Base-by-base conservation (phyloP, 2,329 filamentous ascomycete genomes). In the Dothideomycetes sp. region DNA sequence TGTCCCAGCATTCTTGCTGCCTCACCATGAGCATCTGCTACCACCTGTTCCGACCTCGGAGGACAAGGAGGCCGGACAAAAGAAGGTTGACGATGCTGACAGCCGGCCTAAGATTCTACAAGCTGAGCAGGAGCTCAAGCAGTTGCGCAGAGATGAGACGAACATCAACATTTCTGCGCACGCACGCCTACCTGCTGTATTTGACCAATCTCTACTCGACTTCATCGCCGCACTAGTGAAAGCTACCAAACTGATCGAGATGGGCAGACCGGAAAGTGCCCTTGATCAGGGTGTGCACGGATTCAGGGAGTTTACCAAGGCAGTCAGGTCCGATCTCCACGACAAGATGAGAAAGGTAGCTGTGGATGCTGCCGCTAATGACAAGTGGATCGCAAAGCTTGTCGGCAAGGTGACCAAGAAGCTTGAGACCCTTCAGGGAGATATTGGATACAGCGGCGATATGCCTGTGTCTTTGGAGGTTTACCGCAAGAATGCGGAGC, bases 191-290 rank as follows among this genome's bases (percentile, higher is more conserved):
- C 71, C 71, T 0, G 67, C 67, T 1, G 54, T 59, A 3, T 70
- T 74, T 45, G 63, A 71, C 43, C 70, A 73, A 45, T 63, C 65
- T 15, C 57, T 74, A 4, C 64, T 75, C 37, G 67, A 71, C 48
- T 74, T 73, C 52, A 57, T 68, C n/a, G 70, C 70, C 1, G 69
- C 70, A 1, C 56, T 73, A 1, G 64, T 73, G n/a, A 75, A 74
- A 49, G 70, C 71, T 0, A 73, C 65, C n/a, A 74, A 74, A 46
- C 62, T 74, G 25, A 69, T 73, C 32, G 71, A 74, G 48, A 56
- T 68, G 18, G 69, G 73, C 48, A 70, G 66, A 44, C 63, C 64
- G 11, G 47, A 45, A 12, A 35, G 24, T 15, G 15, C 56, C 36
- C 47, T 57, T 43, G 51, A 59, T 38, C 45, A 53, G 30, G 52